phyloP scores from a whole-genome alignment of 1,284 basidiomycete species.

The Ceratobasidium sp. region DNA sequence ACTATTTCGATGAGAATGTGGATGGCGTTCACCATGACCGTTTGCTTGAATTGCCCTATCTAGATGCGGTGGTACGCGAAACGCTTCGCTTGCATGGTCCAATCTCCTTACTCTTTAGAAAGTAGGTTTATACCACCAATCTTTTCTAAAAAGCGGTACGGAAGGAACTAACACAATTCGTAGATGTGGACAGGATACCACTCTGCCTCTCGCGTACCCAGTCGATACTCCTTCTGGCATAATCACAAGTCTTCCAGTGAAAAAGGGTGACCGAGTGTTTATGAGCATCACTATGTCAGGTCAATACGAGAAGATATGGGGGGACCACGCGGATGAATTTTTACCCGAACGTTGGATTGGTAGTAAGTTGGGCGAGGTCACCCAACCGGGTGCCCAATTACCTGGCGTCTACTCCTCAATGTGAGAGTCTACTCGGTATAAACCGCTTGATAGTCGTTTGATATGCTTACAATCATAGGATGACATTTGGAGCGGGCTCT shows the following conservation, averaged over 20 bases:
- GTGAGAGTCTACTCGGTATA: not conserved
- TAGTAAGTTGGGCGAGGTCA: not conserved
- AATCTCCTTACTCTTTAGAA: slow-evolving; percentile 68
- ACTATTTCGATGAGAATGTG: slow-evolving; percentile 41
- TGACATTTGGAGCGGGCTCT: slow-evolving; percentile 13
- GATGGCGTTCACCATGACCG: slow-evolving; percentile 49
- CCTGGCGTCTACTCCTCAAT: slow-evolving; percentile 10
- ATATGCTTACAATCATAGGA: too few species aligned
- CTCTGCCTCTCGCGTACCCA: slow-evolving; percentile 18
- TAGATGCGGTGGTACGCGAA: slow-evolving; percentile 58
- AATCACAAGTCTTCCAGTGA: slow-evolving; percentile 36
- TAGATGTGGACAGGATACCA: slow-evolving; percentile 9
- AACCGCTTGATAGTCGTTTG: too few species aligned
- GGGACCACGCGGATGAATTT: slow-evolving; percentile 8
- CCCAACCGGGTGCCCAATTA: slow-evolving; percentile 1
- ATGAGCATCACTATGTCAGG: slow-evolving; percentile 44
- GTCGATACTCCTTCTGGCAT: slow-evolving; percentile 20
- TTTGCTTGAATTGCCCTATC: slow-evolving; percentile 51
- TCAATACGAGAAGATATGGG: slow-evolving; percentile 42
- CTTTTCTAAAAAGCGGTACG: too few species aligned
- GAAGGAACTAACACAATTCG: too few species aligned
- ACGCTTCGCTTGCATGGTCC: slow-evolving; percentile 63
- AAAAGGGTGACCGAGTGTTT: slow-evolving; percentile 41
- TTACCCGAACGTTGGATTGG: slow-evolving; percentile 17
- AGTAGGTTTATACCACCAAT: slow-evolving; percentile 43